Base-by-base conservation (phyloP, 768 basidiomycete genomes). In the Serpula lacrymans region DNA sequence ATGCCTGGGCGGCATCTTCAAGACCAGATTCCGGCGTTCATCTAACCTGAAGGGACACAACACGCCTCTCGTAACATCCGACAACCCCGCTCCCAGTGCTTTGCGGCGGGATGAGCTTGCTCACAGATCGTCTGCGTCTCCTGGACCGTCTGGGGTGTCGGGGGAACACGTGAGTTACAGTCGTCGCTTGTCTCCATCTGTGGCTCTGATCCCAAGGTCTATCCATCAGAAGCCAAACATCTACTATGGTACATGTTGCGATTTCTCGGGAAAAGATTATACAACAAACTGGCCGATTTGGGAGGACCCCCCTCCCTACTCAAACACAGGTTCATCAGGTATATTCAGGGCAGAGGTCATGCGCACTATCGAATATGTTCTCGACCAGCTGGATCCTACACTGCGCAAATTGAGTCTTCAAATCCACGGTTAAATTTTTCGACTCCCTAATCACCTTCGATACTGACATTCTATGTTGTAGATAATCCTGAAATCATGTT, bases 401-500 rank as follows among this genome's bases (percentile, higher is more conserved):
- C 68, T 91, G 28, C 75, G 85, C 18, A 57, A 72, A 17, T 63
- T 91, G 28, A 88, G 86, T 53, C 56, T 87, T 46, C 65, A 77
- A 21, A 86, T 91, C 25, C 86, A 88, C 52, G 73, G 88, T 88
- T 54, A 45, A 74, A 25, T 31, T 16, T 7, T 26, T 17, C 20
- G 23, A 6, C 16, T 12, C 36, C 16, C 14, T 27, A 25, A 10
- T 16, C 22, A 42, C 9, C 39, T 48, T 41, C 27, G 34, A 59
- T 42, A 33, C 46, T 33, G 35, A 34, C 26, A 33, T 45, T 23
- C 2, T 34, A 21, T 7, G 11, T 18, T 22, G 30, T 43, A 86
- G 84, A 57, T 39, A 77, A 84, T 50, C 84, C 84, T 6, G 85
- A 87, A 55, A 54, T 82, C 43, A 68, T 58, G 46, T 88, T 83